Evolutionary conservation across 768 basidiomycete genomes (phyloP), one percentile per base, ranked within the genome.

Genomic region (Boletus coccyginus): DNA sequence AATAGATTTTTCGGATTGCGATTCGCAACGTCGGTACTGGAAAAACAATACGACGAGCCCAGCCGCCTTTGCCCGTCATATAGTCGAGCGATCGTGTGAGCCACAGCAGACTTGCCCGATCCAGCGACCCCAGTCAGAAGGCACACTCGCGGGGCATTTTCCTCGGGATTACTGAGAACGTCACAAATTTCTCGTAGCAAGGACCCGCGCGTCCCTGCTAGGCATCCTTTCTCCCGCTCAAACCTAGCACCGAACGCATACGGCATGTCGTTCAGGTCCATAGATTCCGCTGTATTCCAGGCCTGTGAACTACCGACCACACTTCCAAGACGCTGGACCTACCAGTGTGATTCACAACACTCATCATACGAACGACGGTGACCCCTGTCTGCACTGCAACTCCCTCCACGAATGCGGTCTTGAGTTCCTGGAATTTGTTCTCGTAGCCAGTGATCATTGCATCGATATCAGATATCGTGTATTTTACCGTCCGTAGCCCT

Each of bases 91-190:
- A 56, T 52, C 2, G 51, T 36, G 40, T 52, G 51, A 12, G 51
- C 51, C 0, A 52, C 21, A 1, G 40, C 17, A 6, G 41, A 42
- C 11, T 42, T 42, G 29, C 41, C 17, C 39, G 27, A 32, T 60
- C 64, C 16, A 59, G 60, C n/a, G 50, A 46, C 41, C 1, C 68
- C 69, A 11, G 52, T 48, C 6, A 70, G 61, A 11, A 65, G 51
- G 45, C 49, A 66, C 12, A 40, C 38, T 13, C 14, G 36, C 2
- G 38, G 48, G 8, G 48, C 38, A 12, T 13, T 12, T 12, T 33
- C 33, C 2, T 11, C 11, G 33, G 33, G 33, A 33, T 33, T 12
- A 3, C 33, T 41, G 17, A 50, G 19, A 6, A 32, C 16, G 3
- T 40, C 31, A 31, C 27, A 21, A 50, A 50, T 41, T 12, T 50